Percentiles rank a stretch among this genome's conserved stretches.
Evolutionary conservation across 192 early-diverging fungal species (phyloP).

Genomic region (Gonapodya prolifera): DNA sequence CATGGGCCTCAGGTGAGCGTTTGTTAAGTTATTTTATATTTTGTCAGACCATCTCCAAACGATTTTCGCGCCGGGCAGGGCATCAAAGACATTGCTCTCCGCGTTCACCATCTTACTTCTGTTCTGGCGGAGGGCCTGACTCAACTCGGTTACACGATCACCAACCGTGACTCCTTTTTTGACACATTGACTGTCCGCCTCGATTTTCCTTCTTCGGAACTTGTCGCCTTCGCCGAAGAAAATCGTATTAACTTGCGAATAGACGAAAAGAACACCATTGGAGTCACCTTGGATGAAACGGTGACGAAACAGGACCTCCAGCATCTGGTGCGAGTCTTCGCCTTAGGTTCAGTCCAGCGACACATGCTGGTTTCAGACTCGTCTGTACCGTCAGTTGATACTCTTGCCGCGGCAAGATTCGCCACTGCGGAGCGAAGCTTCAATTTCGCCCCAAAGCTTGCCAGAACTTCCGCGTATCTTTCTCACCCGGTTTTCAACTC

Average conservation of each 20-base stretch:
- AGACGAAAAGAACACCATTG: conserved; percentile 61
- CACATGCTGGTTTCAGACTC: conserved; percentile 27
- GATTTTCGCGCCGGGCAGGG: conserved; percentile 30
- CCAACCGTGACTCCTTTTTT: conserved; percentile 71
- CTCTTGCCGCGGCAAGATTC: conserved; percentile 28
- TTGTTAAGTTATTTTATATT: conserved; percentile 6
- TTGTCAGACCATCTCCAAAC: neutral
- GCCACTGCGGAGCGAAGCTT: conserved; percentile 17
- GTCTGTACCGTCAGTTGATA: conserved; percentile 32
- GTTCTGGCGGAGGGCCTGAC: conserved; percentile 66
- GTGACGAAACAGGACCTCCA: conserved; percentile 70
- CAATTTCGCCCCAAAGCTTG: conserved; percentile 24
- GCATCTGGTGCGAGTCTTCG: conserved; percentile 69
- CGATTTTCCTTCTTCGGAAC: conserved; percentile 38
- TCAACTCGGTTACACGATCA: conserved; percentile 63
- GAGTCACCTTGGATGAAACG: conserved; percentile 88
- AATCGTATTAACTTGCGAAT: conserved; percentile 79
- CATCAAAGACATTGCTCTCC: conserved; percentile 75
- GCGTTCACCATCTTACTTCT: conserved; percentile 82
- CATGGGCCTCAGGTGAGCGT: conserved; percentile 72
- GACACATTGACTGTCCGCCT: conserved; percentile 74
- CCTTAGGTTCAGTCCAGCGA: conserved; percentile 38
- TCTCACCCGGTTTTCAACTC: conserved; percentile 89
- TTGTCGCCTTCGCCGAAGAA: conserved; percentile 61
- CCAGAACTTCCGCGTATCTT: conserved; percentile 63